Percentiles rank a stretch among this genome's conserved stretches.
Evolutionary conservation across 305 asterid species (phyloP).

Genomic region (Solanum aculeatissimum): DNA sequence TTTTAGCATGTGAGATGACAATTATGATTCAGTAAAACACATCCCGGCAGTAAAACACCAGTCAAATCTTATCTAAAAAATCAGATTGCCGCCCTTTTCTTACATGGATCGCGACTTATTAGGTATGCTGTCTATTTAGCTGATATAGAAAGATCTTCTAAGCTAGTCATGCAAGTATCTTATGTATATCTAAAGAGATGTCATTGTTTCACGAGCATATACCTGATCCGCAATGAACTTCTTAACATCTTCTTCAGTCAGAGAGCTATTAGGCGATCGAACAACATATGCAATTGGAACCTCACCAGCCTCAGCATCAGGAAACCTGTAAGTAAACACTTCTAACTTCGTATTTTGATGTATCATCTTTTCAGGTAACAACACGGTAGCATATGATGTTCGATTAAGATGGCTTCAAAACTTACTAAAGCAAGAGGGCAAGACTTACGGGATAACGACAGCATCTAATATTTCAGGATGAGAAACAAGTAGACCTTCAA

Average conservation of each 20-base stretch:
- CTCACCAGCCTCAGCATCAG: conserved; percentile 98
- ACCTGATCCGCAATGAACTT: conserved; percentile 87
- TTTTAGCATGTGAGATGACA: neutral
- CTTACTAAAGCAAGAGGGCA: neutral
- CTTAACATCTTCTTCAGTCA: conserved; percentile 71
- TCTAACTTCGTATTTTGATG: neutral
- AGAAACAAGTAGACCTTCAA: conserved; percentile 84
- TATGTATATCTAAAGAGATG: neutral
- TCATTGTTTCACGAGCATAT: conserved; percentile 8
- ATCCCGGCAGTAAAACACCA: neutral
- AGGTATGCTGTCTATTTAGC: neutral
- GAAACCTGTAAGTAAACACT: conserved; percentile 39
- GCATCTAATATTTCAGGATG: conserved; percentile 92
- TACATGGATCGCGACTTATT: neutral
- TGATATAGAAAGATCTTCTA: neutral
- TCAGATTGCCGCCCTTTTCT: neutral
- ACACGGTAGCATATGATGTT: neutral
- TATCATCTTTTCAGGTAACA: neutral
- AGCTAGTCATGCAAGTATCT: neutral
- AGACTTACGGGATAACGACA: conserved; percentile 83
- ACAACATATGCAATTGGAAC: conserved; percentile 88
- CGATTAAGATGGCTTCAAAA: neutral
- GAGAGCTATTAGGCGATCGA: conserved; percentile 68
- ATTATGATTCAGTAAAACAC: neutral
- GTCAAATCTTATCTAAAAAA: neutral